Evolutionary conservation across 2,329 filamentous ascomycete genomes (phyloP).

Genomic region (Lomentospora prolificans): DNA sequence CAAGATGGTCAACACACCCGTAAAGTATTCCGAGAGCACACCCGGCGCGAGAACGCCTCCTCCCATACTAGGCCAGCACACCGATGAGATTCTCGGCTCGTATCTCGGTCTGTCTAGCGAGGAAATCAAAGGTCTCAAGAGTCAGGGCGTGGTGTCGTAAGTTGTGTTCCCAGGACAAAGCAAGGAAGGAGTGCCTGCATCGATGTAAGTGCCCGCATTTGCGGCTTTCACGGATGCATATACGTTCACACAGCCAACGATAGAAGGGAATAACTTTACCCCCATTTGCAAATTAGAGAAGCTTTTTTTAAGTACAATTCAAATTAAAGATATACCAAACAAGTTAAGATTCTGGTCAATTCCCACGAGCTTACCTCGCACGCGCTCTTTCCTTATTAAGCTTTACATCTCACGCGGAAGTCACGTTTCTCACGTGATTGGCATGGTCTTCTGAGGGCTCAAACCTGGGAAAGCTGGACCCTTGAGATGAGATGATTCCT

Average conservation of each 20-base stretch:
- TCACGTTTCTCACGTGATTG: constrained; percentile 4
- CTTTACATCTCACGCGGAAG: background rate
- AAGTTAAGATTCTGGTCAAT: no score
- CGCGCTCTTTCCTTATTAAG: background rate
- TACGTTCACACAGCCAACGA: no score
- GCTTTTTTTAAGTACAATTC: no score
- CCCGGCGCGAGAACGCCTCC: constrained; percentile 69
- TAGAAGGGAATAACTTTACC: no score
- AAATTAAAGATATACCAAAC: no score
- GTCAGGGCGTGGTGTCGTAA: constrained; percentile 55
- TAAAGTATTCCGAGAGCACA: constrained; percentile 81
- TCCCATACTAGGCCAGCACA: constrained; percentile 80
- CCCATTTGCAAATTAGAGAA: no score
- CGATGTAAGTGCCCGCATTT: no score
- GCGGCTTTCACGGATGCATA: no score
- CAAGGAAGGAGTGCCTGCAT: no score
- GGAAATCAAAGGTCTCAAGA: constrained; percentile 53
- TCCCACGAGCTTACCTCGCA: background rate
- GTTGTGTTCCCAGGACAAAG: no score
- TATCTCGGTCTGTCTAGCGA: constrained; percentile 49
- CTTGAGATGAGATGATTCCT: background rate
- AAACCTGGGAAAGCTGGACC: no score
- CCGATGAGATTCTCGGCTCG: constrained; percentile 60
- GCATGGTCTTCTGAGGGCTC: background rate
- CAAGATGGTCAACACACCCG: constrained; percentile 84